Percentiles rank a stretch among this genome's conserved stretches.
These are phyloP conservation scores for Suhomyces taliae DNA, from an alignment of 1,139 yeast genomes.

Conservation along the genomic window DNA sequence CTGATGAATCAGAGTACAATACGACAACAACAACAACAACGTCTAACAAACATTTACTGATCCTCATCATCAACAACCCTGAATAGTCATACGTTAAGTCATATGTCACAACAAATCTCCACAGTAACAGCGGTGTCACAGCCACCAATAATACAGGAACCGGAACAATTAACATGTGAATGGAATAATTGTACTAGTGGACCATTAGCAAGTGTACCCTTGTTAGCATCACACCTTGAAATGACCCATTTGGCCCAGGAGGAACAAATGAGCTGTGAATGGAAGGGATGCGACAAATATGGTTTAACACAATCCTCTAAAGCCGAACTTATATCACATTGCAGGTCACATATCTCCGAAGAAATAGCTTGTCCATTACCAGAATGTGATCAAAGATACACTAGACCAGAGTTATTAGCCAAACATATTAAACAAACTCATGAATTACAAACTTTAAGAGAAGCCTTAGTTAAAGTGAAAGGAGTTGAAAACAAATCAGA, in stretches of 20 bases:
- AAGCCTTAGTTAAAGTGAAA: conserved; percentile 12
- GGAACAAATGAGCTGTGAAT: conserved; percentile 44
- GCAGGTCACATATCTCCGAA: conserved; percentile 67
- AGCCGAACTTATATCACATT: conserved; percentile 61
- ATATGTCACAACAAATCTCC: not conserved
- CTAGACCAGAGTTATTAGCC: conserved; percentile 60
- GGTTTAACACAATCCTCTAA: conserved; percentile 59
- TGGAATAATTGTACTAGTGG: conserved; percentile 35
- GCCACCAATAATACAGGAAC: not conserved
- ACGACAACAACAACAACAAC: not conserved
- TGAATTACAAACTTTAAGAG: conserved; percentile 44
- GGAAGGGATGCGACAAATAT: conserved; percentile 59
- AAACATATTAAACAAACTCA: conserved; percentile 66
- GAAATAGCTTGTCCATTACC: conserved; percentile 69
- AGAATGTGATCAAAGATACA: conserved; percentile 64
- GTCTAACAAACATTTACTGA: not conserved
- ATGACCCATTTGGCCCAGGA: conserved; percentile 27
- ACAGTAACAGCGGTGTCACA: not conserved
- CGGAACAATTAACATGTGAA: conserved; percentile 22
- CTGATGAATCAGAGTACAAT: too few relatives aligned
- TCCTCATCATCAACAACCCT: not conserved
- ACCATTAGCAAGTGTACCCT: conserved; percentile 15
- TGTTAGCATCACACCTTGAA: conserved; percentile 36
- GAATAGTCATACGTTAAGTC: not conserved
- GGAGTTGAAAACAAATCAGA: conserved; percentile 11